Conservation (phyloP, 2,329 filamentous ascomycete genomes). For the Pyrenophora teres region DNA sequence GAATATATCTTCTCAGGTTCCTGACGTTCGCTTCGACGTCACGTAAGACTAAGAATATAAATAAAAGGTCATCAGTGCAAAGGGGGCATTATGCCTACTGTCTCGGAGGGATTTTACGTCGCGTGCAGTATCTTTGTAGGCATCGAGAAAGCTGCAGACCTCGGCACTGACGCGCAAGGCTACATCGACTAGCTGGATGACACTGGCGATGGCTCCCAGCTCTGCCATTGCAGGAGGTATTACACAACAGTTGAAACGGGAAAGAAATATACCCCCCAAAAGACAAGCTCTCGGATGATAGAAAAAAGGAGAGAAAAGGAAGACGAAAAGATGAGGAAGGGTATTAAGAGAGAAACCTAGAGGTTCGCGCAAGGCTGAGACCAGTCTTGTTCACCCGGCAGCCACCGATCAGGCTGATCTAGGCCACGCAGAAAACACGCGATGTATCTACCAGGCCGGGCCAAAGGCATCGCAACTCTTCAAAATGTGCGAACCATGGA, state of each 20-base stretch:
- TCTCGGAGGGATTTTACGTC: not conserved
- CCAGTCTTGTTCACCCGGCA: not conserved
- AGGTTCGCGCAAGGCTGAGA: not conserved
- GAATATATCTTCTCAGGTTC: not conserved
- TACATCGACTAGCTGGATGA: not conserved
- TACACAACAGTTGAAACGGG: not conserved
- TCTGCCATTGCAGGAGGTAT: not conserved
- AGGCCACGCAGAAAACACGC: not conserved
- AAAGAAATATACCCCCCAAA: too few relatives aligned
- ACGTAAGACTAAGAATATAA: not conserved
- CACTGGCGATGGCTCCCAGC: not conserved
- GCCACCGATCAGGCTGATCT: not conserved
- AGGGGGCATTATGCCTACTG: not conserved
- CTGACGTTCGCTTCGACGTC: conserved; percentile 1
- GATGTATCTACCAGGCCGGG: too few relatives aligned
- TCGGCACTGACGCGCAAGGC: conserved; percentile 3
- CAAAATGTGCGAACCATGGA: too few relatives aligned
- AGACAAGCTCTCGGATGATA: too few relatives aligned
- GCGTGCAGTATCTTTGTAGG: not conserved
- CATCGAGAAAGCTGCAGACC: conserved; percentile 2
- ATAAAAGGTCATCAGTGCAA: not conserved
- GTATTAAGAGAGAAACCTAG: not conserved
- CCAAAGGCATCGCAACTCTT: too few relatives aligned
- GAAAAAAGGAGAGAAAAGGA: not conserved
- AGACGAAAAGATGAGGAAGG: not conserved